phyloP scores from a whole-genome alignment of 1,139 yeast species.

The Pichia sp. region DNA sequence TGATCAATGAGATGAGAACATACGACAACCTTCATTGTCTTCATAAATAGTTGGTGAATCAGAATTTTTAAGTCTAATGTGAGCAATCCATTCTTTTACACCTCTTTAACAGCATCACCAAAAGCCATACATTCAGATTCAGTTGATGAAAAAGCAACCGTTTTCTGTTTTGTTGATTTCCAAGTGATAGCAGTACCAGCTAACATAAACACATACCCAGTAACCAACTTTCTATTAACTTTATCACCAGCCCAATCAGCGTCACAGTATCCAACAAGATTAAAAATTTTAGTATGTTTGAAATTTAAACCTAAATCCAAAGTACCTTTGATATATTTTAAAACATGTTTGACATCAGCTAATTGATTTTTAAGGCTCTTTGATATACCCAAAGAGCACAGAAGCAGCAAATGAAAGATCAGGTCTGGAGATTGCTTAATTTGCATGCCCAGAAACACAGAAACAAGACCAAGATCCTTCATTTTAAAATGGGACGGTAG shows the following conservation, averaged over 20 bases:
- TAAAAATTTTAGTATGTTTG: not conserved
- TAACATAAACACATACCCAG: not conserved
- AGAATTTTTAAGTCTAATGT: too few species aligned
- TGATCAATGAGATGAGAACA: too few species aligned
- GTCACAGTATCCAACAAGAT: not conserved
- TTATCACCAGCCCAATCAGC: not conserved
- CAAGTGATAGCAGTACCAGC: not conserved
- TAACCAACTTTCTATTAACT: not conserved
- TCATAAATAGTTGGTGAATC: too few species aligned
- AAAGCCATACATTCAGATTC: not conserved
- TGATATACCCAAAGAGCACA: not conserved
- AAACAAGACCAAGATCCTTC: not conserved
- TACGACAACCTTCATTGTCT: too few species aligned
- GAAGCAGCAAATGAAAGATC: constrained; percentile 7
- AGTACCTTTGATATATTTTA: not conserved
- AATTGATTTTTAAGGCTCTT: not conserved
- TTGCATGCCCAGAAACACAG: not conserved
- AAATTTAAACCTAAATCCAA: not conserved
- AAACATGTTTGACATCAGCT: not conserved
- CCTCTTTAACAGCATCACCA: too few species aligned
- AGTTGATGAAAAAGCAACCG: not conserved
- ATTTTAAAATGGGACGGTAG: not conserved
- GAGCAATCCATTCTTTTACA: too few species aligned
- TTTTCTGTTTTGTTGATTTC: not conserved
- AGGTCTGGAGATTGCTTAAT: not conserved